These are phyloP conservation scores for Vicia sativa DNA, from an alignment of 306 rosid species.

Conservation along the genomic window DNA sequence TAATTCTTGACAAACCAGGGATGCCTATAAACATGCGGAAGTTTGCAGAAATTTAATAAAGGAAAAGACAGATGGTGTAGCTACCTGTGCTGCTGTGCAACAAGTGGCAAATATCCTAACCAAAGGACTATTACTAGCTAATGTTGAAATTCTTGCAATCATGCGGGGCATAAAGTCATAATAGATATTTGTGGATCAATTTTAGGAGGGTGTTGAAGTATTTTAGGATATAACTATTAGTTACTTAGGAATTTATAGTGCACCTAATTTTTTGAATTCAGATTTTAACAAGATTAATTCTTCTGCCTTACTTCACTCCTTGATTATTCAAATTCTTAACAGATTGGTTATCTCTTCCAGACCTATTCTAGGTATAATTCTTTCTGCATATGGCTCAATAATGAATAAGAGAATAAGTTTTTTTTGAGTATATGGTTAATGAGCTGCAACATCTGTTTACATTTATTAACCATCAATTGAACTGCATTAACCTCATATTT, in stretches of 20 bases:
- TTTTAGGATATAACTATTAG: too few relatives aligned
- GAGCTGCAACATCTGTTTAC: too few relatives aligned
- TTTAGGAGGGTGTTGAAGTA: conserved; percentile 2
- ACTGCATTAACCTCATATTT: too few relatives aligned
- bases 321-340: neutral
- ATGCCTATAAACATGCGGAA: neutral
- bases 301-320: neutral
- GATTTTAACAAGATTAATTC: neutral
- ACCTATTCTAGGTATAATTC: neutral
- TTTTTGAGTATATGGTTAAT: neutral
- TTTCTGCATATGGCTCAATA: neutral
- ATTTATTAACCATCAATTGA: too few relatives aligned
- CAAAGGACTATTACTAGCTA: neutral
- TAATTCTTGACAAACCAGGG: neutral
- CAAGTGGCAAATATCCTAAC: conserved; percentile 1
- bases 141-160: conserved; percentile 5
- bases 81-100: neutral
- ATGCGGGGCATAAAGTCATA: neutral
- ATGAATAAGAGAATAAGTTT: neutral
- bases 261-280: neutral
- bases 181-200: neutral
- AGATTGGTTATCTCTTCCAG: conserved; percentile 3
- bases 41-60: neutral
- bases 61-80: neutral
- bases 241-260: neutral